phyloP scores from a whole-genome alignment of 1,139 yeast species.

The Casaregolazyma lundiana region DNA sequence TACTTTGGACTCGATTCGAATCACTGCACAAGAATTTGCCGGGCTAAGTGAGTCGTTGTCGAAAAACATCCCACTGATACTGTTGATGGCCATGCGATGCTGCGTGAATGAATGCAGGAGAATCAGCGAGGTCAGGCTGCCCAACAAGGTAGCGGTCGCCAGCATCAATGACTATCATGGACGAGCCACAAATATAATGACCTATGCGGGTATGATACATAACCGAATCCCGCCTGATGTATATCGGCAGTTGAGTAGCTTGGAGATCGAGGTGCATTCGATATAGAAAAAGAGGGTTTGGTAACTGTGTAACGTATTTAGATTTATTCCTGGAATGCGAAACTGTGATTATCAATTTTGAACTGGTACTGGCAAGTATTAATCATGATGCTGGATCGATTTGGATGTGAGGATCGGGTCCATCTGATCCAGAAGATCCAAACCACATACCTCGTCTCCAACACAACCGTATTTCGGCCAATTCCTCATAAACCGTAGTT shows the following conservation, averaged over 20 bases:
- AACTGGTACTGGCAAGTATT: too few relatives aligned
- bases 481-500: too few relatives aligned
- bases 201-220: conserved; percentile 93
- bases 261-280: conserved; percentile 40
- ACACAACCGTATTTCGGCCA: too few relatives aligned
- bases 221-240: conserved; percentile 93
- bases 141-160: conserved; percentile 49
- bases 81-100: conserved; percentile 79
- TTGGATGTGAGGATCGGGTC: too few relatives aligned
- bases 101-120: conserved; percentile 56
- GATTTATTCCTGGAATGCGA: too few relatives aligned
- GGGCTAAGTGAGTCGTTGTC: conserved; percentile 66
- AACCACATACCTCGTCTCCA: too few relatives aligned
- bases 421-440: too few relatives aligned
- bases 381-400: too few relatives aligned
- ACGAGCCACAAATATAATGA: conserved; percentile 82
- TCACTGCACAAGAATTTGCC: conserved; percentile 53
- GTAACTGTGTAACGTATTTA: too few relatives aligned
- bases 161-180: conserved; percentile 55
- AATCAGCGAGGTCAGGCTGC: conserved; percentile 45
- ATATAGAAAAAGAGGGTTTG: too few relatives aligned
- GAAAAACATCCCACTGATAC: conserved; percentile 72
- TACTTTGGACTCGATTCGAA: conserved; percentile 34
- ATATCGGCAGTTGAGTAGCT: conserved; percentile 64
- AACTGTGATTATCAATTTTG: too few relatives aligned